Evolutionary conservation across 331 rosid species (phyloP).

Genomic region (Acacia pycnantha): DNA sequence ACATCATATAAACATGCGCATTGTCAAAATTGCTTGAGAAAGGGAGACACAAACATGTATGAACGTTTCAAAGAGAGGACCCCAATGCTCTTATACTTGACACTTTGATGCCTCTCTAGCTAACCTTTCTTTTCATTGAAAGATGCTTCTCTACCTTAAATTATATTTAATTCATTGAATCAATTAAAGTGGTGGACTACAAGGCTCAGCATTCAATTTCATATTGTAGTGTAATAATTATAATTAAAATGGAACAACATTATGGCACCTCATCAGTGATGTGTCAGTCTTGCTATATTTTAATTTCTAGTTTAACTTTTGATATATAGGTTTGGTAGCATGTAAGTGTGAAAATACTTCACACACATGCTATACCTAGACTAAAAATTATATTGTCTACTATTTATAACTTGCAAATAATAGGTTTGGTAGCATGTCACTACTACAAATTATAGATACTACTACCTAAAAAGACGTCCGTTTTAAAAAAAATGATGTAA

Average conservation of each 20-base stretch:
- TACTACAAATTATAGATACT: no score
- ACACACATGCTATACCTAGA: not conserved
- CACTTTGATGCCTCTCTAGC: not conserved
- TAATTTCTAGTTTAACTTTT: not conserved
- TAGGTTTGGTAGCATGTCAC: no score
- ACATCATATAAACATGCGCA: constrained; percentile 1
- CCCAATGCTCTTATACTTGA: not conserved
- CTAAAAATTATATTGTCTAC: not conserved
- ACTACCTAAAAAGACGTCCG: no score
- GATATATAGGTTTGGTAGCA: not conserved
- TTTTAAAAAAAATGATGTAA: no score
- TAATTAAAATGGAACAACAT: not conserved
- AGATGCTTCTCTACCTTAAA: not conserved
- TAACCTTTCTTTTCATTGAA: not conserved
- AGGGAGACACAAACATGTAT: not conserved
- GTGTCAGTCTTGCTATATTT: not conserved
- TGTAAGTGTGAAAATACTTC: no score
- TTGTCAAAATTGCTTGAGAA: constrained; percentile 9
- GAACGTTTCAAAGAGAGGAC: not conserved
- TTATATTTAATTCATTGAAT: not conserved
- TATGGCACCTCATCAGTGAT: not conserved
- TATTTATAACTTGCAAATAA: not conserved
- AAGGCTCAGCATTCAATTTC: not conserved
- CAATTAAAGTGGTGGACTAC: not conserved
- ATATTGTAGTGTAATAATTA: not conserved